phyloP scores from a whole-genome alignment of 805 yeast genomes.

The Zygosaccharomyces gambellarensis region DNA sequence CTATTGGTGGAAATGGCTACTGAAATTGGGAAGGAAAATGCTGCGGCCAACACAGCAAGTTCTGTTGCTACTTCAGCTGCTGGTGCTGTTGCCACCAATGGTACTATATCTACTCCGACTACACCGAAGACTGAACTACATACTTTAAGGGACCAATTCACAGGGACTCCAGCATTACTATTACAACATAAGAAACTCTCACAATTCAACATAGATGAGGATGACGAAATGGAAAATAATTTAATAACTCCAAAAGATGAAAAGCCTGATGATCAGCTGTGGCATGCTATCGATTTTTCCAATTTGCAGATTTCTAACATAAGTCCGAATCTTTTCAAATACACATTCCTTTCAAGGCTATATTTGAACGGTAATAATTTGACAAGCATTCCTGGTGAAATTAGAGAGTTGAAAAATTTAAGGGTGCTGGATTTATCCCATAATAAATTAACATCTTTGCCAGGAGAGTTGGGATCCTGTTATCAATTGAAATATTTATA shows the following conservation, averaged over 20 bases:
- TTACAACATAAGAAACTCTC: conserved; percentile 40
- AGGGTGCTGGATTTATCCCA: conserved; percentile 82
- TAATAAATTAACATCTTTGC: conserved; percentile 67
- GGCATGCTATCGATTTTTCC: conserved; percentile 91
- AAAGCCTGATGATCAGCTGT: conserved; percentile 62
- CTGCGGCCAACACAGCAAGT: conserved; percentile 8
- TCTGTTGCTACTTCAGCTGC: conserved; percentile 16
- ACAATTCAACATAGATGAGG: conserved; percentile 42
- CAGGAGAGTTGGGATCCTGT: conserved; percentile 78
- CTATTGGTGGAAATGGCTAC: conserved; percentile 31
- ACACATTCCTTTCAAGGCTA: conserved; percentile 77
- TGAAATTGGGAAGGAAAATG: conserved; percentile 8
- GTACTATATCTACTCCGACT: conserved; percentile 32
- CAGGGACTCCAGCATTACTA: conserved; percentile 29
- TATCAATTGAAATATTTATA: conserved; percentile 75
- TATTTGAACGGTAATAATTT: conserved; percentile 84
- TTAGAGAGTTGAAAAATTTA: conserved; percentile 64
- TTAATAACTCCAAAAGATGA: conserved; percentile 20
- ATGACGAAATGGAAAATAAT: conserved; percentile 45
- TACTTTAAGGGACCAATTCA: conserved; percentile 19
- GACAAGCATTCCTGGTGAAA: conserved; percentile 57
- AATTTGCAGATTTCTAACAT: conserved; percentile 77
- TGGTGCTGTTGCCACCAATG: conserved; percentile 17
- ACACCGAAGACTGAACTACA: conserved; percentile 31
- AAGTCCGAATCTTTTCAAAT: conserved; percentile 71